phyloP scores from a whole-genome alignment of 176 grass and related monocot species.

The Stipa capillata region DNA sequence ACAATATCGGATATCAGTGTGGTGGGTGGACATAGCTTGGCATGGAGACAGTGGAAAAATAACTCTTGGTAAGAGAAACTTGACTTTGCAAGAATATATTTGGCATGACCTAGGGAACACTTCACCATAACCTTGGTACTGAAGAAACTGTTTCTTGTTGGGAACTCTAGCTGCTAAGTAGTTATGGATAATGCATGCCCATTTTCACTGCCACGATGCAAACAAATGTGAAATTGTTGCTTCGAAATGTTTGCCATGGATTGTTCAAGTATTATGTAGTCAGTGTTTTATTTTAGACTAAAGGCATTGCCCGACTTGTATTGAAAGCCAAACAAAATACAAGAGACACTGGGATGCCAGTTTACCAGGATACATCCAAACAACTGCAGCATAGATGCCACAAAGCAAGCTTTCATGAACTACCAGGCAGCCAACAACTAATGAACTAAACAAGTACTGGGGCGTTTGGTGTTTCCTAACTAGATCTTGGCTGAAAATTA shows the following conservation, averaged over 20 bases:
- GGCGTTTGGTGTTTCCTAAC: too few species aligned
- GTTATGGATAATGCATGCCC: background rate
- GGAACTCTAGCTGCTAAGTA: background rate
- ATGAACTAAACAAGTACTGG: background rate
- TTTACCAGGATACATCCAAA: background rate
- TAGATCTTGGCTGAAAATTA: background rate
- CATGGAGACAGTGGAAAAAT: constrained; percentile 63
- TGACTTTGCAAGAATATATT: background rate
- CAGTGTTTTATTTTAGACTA: background rate
- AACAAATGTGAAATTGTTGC: background rate
- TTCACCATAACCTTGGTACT: background rate
- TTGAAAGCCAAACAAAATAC: background rate
- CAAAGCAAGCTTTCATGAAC: background rate
- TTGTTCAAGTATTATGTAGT: background rate
- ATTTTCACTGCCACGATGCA: background rate
- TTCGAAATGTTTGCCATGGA: background rate
- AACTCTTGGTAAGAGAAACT: constrained; percentile 49
- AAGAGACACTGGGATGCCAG: background rate
- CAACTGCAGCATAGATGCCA: background rate
- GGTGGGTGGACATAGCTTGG: constrained; percentile 93
- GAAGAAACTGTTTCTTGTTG: background rate
- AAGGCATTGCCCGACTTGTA: background rate
- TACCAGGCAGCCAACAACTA: background rate
- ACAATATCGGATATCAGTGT: constrained; percentile 86
- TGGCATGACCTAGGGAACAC: background rate